These are phyloP conservation scores for Colletotrichum sp. DNA, from an alignment of 2,329 filamentous ascomycete genomes.

Conservation along the genomic window DNA sequence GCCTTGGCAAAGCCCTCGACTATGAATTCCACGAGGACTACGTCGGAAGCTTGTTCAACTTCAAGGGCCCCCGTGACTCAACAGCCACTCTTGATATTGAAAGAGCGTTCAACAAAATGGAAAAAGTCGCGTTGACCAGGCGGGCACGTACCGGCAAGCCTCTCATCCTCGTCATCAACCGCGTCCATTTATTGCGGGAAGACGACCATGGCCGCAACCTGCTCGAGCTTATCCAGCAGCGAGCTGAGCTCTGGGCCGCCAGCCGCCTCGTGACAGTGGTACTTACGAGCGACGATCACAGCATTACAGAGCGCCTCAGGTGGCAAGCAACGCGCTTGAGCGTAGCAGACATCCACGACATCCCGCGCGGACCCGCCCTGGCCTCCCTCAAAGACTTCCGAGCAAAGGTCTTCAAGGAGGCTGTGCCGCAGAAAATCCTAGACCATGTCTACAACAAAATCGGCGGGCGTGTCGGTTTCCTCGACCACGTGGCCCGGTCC, in stretches of 20 bases:
- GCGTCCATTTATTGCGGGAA: slow-evolving; percentile 87
- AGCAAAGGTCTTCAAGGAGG: slow-evolving; percentile 75
- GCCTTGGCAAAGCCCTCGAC: slow-evolving; percentile 90
- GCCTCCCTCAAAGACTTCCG: slow-evolving; percentile 80
- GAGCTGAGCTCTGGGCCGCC: slow-evolving; percentile 95
- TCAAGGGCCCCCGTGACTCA: slow-evolving; percentile 90
- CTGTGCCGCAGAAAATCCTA: slow-evolving; percentile 58
- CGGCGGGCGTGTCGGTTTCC: slow-evolving; percentile 85
- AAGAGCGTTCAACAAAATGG: slow-evolving; percentile 94
- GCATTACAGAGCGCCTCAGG: slow-evolving; percentile 96
- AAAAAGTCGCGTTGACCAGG: slow-evolving; percentile 84
- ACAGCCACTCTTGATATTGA: slow-evolving; percentile 95
- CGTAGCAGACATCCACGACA: slow-evolving; percentile 82
- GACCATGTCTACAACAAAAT: slow-evolving; percentile 85
- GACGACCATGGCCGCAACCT: slow-evolving; percentile 93
- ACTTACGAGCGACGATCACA: slow-evolving; percentile 97
- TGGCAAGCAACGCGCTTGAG: slow-evolving; percentile 94
- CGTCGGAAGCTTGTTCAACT: slow-evolving; percentile 88
- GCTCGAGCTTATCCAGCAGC: slow-evolving; percentile 92
- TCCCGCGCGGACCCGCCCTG: slow-evolving; percentile 80
- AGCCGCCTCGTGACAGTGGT: slow-evolving; percentile 91
- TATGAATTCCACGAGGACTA: slow-evolving; percentile 99
- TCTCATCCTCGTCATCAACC: slow-evolving; percentile 92
- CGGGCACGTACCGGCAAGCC: slow-evolving; percentile 64
- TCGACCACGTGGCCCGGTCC: slow-evolving; percentile 90